Percentiles rank a stretch among this genome's conserved stretches.
These are phyloP conservation scores for Candida tibetensis DNA, from an alignment of 805 yeast genomes.

Conservation along the genomic window DNA sequence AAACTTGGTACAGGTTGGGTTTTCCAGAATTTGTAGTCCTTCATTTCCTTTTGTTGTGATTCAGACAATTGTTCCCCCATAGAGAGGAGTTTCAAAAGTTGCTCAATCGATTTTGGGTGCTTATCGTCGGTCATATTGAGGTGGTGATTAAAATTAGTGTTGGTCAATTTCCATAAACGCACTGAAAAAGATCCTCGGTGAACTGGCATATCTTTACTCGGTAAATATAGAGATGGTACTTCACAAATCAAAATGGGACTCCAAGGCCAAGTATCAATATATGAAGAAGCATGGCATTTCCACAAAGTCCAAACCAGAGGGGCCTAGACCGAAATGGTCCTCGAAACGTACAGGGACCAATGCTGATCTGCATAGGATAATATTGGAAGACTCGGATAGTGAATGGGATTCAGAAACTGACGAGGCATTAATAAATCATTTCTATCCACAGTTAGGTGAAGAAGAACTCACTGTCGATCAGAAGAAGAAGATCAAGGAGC, in stretches of 20 bases:
- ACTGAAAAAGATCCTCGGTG: too few species aligned
- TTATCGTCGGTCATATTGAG: conserved; percentile 7
- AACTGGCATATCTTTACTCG: too few species aligned
- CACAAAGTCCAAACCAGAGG: conserved; percentile 9
- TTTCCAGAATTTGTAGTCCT: conserved; percentile 94
- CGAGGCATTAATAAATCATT: conserved; percentile 38
- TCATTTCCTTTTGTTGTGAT: conserved; percentile 57
- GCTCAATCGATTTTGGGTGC: conserved; percentile 47
- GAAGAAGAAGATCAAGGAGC: conserved; percentile 35
- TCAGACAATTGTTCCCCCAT: conserved; percentile 55
- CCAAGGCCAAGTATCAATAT: conserved; percentile 38
- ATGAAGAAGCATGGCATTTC: conserved; percentile 39
- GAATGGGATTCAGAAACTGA: conserved; percentile 42
- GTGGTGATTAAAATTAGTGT: background rate
- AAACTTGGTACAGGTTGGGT: conserved; percentile 91
- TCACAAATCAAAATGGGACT: conserved; percentile 44
- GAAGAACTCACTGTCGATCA: conserved; percentile 31
- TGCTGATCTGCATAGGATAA: conserved; percentile 9
- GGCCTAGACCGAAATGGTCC: conserved; percentile 33
- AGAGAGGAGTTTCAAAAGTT: conserved; percentile 53
- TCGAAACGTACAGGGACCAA: conserved; percentile 22
- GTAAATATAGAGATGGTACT: conserved; percentile 38
- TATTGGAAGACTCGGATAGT: conserved; percentile 29
- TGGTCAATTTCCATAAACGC: too few species aligned
- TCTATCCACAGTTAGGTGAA: conserved; percentile 39